A percentile compares a stretch with the other conserved stretches of the same genome.
phyloP scores from a whole-genome alignment of 78 protist genomes.

The Dictyostelium brefeldianum region DNA sequence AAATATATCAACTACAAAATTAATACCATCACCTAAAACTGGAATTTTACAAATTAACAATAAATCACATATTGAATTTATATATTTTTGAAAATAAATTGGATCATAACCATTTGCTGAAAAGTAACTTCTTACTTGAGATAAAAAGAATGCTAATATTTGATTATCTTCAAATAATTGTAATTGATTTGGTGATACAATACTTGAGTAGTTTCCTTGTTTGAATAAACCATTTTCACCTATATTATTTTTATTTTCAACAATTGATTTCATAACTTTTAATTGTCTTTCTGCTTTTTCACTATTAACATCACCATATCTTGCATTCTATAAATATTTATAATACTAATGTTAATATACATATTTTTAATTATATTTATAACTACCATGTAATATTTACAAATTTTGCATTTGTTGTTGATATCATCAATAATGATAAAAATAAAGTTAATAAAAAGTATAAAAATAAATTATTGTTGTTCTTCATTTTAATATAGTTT shows the following conservation, averaged over 20 bases:
- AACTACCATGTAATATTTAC: too few species aligned
- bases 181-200: background rate
- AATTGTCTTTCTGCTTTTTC: background rate
- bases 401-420: too few species aligned
- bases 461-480: too few species aligned
- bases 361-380: too few species aligned
- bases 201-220: background rate
- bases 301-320: background rate
- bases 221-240: background rate
- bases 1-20: background rate
- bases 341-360: too few species aligned
- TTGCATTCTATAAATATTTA: too few species aligned
- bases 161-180: conserved; percentile 5
- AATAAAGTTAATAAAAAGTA: too few species aligned
- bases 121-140: background rate
- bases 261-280: background rate
- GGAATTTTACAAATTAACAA: conserved; percentile 9
- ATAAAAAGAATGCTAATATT: conserved; percentile 6
- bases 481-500: too few species aligned
- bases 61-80: background rate
- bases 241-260: background rate
- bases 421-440: too few species aligned
- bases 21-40: conserved; percentile 1
- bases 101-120: background rate
- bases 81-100: background rate